Percentiles rank a stretch among this genome's conserved stretches.
phyloP scores from a whole-genome alignment of 768 basidiomycete genomes.

The Leccinum aurantiacum region DNA sequence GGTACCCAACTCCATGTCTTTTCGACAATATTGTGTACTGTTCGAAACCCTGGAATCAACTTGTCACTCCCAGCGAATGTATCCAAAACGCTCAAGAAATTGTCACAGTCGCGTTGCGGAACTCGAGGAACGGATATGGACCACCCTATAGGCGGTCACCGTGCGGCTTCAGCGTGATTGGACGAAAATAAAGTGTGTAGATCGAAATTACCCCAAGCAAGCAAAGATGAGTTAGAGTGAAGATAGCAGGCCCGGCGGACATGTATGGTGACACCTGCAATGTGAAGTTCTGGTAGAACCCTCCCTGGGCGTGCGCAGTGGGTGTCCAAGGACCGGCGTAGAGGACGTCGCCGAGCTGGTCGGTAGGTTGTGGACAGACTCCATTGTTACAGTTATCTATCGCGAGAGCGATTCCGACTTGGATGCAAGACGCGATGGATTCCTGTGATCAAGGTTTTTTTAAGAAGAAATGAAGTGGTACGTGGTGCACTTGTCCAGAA shows the following conservation, averaged over 20 bases:
- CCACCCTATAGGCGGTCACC: background rate
- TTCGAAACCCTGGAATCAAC: background rate
- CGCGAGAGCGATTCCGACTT: conserved; percentile 33
- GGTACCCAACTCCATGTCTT: background rate
- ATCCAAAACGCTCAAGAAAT: conserved; percentile 6
- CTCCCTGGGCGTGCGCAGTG: conserved; percentile 15
- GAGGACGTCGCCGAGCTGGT: conserved; percentile 25
- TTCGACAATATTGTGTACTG: background rate
- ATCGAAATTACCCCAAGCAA: background rate
- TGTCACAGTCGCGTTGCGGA: conserved; percentile 19
- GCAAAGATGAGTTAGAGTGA: conserved; percentile 32
- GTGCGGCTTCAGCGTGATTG: background rate
- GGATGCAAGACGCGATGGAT: conserved; percentile 20
- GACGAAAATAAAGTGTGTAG: background rate
- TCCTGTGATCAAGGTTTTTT: conserved; percentile 5
- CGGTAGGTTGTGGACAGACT: conserved; percentile 22
- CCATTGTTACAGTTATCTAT: conserved; percentile 22
- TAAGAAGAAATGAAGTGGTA: background rate
- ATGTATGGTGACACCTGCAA: conserved; percentile 12
- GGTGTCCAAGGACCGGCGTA: conserved; percentile 32
- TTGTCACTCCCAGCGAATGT: background rate
- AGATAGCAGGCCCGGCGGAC: conserved; percentile 24
- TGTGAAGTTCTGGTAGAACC: conserved; percentile 32
- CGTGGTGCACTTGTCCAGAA: background rate
- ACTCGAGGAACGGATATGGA: background rate